Conservation (phyloP, 1,139 yeast genomes). For the Kluyveromyces sp. region DNA sequence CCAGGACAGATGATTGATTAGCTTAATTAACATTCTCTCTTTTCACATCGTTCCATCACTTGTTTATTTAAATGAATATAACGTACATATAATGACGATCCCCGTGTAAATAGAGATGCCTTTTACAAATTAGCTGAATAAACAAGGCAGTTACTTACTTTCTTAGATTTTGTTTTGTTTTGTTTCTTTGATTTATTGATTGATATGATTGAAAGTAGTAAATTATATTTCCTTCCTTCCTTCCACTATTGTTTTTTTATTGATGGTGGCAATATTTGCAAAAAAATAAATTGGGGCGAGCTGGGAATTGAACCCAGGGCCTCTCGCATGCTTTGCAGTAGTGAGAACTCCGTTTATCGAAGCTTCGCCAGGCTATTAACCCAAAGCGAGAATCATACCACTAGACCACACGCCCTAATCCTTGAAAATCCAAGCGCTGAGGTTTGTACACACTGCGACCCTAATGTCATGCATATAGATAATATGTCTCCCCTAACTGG, state of each 20-base stretch:
- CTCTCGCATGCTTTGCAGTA: slow-evolving; percentile 21
- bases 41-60: not conserved
- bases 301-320: slow-evolving; percentile 28
- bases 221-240: no score
- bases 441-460: not conserved
- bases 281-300: slow-evolving; percentile 18
- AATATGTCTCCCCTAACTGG: no score
- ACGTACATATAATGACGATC: slow-evolving; percentile 5
- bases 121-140: not conserved
- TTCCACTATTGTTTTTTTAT: no score
- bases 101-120: slow-evolving; percentile 4
- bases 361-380: slow-evolving; percentile 11
- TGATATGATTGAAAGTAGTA: no score
- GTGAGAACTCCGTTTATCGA: slow-evolving; percentile 4
- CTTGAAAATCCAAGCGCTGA: not conserved
- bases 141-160: not conserved
- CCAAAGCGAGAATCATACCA: slow-evolving; percentile 26
- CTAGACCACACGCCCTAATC: slow-evolving; percentile 23
- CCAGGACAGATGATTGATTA: no score
- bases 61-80: not conserved
- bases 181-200: no score
- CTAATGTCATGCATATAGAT: not conserved
- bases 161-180: no score
- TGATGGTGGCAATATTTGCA: not conserved
- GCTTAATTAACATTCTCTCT: not conserved